Evolutionary conservation across 225 moss, liverwort and hornwort genomes (phyloP), one percentile per base, ranked within the genome.

Genomic region (Marchantia paleacea): DNA sequence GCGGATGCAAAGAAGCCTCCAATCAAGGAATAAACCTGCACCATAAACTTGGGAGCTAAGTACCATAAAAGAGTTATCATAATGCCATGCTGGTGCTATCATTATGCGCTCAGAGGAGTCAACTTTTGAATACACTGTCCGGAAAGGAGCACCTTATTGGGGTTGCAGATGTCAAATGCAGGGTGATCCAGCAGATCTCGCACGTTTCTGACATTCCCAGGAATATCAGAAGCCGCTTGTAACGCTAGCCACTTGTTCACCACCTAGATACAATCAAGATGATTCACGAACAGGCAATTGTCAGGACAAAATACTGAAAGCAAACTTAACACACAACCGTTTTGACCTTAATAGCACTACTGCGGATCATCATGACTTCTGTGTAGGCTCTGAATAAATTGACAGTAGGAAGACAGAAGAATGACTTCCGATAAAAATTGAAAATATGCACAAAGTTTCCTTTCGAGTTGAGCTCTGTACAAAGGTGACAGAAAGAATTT

Each of bases 231-330:
- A 78, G 89, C 90, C 47, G 97, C 95, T 91, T 99, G 97, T 91
- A 99, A 84, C 54, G 92, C 89, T 57, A 99, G 85, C 97, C 97
- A 99, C 84, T 99, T 99, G 85, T 99, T 95, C 39, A 93, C 79
- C 66, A 94, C 93, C 92, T 94, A 82, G 65, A 61, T 31, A 78
- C 24, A 57, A 49, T 24, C 72, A 26, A 61, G 20, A 20, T 39
- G 5, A 57, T 48, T 24, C 62, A 26, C 50, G 20, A 25, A 24
- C 12, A 20, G 50, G 12, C 10, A 72, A 22, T 52, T 52, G 72
- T n/a, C 39, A 51, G 19, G 11, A 72, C 51, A 52, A 18, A 49
- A 49, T 22, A 49, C 7, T 22, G n/a, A 14, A 66, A 28, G 57
- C 60, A 15, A 8, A 14, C 25, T 26, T 14, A 12, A 67, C 29